Evolutionary conservation across 805 yeast species (phyloP).

Genomic region (Pachysolen tannophilus): DNA sequence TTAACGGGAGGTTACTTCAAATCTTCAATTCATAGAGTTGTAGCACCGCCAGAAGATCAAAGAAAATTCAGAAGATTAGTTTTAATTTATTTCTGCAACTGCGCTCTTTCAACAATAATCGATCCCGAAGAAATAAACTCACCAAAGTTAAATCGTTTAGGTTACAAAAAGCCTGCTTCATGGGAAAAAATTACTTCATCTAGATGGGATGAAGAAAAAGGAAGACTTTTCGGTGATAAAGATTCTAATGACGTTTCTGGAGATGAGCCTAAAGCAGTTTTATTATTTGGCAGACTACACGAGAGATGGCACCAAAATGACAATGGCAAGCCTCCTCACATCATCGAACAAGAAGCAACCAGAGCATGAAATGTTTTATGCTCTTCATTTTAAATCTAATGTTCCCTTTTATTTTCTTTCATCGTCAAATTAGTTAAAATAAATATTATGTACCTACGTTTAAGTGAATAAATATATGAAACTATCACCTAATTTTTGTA

Average conservation of each 20-base stretch:
- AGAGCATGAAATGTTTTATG: too few relatives aligned
- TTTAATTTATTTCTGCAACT: constrained; percentile 35
- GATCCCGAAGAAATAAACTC: constrained; percentile 35
- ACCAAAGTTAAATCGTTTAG: constrained; percentile 27
- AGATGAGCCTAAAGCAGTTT: constrained; percentile 30
- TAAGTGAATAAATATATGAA: too few relatives aligned
- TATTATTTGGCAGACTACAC: constrained; percentile 29
- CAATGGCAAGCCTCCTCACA: too few relatives aligned
- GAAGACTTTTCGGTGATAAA: constrained; percentile 33
- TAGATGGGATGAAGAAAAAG: constrained; percentile 41
- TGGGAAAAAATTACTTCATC: constrained; percentile 31
- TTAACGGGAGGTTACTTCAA: constrained; percentile 39
- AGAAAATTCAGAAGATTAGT: constrained; percentile 26
- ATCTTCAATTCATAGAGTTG: constrained; percentile 38
- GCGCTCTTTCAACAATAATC: constrained; percentile 24
- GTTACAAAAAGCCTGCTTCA: constrained; percentile 19
- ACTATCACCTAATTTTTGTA: too few relatives aligned
- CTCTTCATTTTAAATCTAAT: too few relatives aligned
- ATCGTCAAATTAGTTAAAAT: too few relatives aligned
- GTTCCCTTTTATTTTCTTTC: too few relatives aligned
- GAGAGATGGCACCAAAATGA: constrained; percentile 34
- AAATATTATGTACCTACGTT: too few relatives aligned
- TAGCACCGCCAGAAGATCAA: constrained; percentile 38
- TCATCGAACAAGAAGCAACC: constrained; percentile 24
- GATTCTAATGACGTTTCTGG: constrained; percentile 25